phyloP scores from a whole-genome alignment of 148 eudicot genomes.

The Oxyria digyna region DNA sequence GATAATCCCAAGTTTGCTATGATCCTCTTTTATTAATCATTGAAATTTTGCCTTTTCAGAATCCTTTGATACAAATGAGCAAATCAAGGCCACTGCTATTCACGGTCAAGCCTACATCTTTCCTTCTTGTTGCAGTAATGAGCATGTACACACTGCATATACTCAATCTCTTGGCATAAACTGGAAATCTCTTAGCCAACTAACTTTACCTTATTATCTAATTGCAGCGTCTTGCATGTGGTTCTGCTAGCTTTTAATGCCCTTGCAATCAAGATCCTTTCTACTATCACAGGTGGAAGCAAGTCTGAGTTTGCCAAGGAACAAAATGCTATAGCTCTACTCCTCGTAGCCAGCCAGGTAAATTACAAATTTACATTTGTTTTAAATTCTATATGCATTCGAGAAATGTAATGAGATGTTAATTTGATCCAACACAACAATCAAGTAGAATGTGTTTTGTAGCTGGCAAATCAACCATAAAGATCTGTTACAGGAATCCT shows the following conservation, averaged over 20 bases:
- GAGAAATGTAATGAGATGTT: neutral
- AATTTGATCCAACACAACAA: neutral
- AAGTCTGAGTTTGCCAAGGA: slow-evolving; percentile 51
- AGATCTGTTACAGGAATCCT: neutral
- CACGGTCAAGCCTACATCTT: slow-evolving; percentile 70
- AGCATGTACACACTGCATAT: slow-evolving; percentile 53
- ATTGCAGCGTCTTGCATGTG: slow-evolving; percentile 65
- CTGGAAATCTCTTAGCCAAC: too few species aligned
- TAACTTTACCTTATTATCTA: too few species aligned
- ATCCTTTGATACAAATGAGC: slow-evolving; percentile 96
- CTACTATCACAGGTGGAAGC: slow-evolving; percentile 54
- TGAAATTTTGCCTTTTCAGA: slow-evolving; percentile 24
- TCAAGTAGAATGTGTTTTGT: neutral
- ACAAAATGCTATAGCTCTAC: slow-evolving; percentile 63
- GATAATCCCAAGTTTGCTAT: neutral
- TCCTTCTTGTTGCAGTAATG: slow-evolving; percentile 59
- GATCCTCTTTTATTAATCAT: neutral
- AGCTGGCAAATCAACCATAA: neutral
- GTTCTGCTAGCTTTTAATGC: slow-evolving; percentile 64
- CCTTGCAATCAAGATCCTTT: slow-evolving; percentile 41
- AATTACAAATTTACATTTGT: neutral
- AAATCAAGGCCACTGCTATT: slow-evolving; percentile 79
- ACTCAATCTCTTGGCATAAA: neutral
- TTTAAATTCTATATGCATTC: neutral
- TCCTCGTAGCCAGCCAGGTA: slow-evolving; percentile 91